Base-by-base conservation (phyloP, 345 rosid species). In the Anacardium occidentale region DNA sequence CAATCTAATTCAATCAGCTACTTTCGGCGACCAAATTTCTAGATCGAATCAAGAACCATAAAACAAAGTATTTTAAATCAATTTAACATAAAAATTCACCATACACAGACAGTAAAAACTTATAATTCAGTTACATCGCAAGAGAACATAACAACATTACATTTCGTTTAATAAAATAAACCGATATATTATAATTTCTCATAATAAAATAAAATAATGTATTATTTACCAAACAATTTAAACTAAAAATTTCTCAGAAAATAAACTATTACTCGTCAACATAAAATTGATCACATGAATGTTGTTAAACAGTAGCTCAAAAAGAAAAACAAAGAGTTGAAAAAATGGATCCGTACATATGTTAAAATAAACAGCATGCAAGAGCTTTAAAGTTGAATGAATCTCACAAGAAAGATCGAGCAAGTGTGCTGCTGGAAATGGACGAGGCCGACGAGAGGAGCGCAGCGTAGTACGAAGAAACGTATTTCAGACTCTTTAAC, bases 401-500 rank as follows among this genome's bases (percentile, higher is more conserved):
- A 62, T 64, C 63, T 37, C 26, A 55, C 8, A 37, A 29, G 58
- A 51, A 45, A 66, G 26, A 37, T 57, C 10, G 5, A 34, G 65
- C 55, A 50, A 18, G 24, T 47, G 71, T 32, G 55, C 7, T 20
- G 24, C 11, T 7, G 74, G 66, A 69, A 77, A 74, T 78, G 77
- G 56, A 42, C 12, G 70, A 22, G 66, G 69, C 61, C 76, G 45
- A 55, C 70, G 68, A 70, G 53, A 52, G 73, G 74, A 72, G 84
- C 84, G 84, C 76, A 69, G 81, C 72, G 75, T 54, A 72, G 73
- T 76, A 71, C 50, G 64, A 56, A 10, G 57, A 57, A 65, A 45
- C 20, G 12, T 42, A 32, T 15, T 4, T 4, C 37, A 53, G 25
- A 20, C 17, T 37, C 54, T 66, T 66, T 32, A 3, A 29, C 32